These are phyloP conservation scores for Cynara cardunculus DNA, from an alignment of 129 eudicot genomes.

Conservation along the genomic window DNA sequence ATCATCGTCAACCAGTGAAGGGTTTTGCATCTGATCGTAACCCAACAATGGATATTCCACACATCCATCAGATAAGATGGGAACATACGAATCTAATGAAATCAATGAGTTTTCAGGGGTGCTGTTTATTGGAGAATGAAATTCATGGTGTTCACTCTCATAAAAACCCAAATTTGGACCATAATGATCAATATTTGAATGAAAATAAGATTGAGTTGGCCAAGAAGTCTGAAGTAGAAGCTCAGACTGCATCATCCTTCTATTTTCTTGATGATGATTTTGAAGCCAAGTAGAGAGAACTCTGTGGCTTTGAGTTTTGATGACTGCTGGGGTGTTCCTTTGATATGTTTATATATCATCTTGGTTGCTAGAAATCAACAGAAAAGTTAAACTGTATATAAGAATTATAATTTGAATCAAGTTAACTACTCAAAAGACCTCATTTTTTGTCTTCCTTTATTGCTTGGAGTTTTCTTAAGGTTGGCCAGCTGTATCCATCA, in stretches of 20 bases:
- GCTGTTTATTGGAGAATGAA: constrained; percentile 32
- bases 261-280: constrained; percentile 8
- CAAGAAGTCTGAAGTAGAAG: constrained; percentile 41
- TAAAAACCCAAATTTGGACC: not conserved
- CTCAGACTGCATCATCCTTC: constrained; percentile 48
- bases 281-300: constrained; percentile 11
- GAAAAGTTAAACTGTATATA: constrained; percentile 28
- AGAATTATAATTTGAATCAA: constrained; percentile 21
- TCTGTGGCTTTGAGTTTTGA: constrained; percentile 18
- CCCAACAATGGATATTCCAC: constrained; percentile 25
- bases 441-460: constrained; percentile 11
- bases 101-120: constrained; percentile 37
- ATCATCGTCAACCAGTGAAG: constrained; percentile 10
- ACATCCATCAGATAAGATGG: constrained; percentile 14
- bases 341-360: constrained; percentile 25
- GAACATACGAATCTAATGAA: constrained; percentile 31
- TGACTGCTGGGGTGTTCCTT: constrained; percentile 9
- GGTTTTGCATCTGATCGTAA: constrained; percentile 31
- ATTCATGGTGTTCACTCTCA: constrained; percentile 16
- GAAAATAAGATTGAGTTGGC: constrained; percentile 31
- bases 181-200: constrained; percentile 35
- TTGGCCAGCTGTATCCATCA: constrained; percentile 27
- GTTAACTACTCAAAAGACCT: constrained; percentile 25
- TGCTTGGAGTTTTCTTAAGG: constrained; percentile 26
- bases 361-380: constrained; percentile 1